phyloP scores from a whole-genome alignment of 495 filamentous ascomycete genomes.

The Acidomyces sp. region DNA sequence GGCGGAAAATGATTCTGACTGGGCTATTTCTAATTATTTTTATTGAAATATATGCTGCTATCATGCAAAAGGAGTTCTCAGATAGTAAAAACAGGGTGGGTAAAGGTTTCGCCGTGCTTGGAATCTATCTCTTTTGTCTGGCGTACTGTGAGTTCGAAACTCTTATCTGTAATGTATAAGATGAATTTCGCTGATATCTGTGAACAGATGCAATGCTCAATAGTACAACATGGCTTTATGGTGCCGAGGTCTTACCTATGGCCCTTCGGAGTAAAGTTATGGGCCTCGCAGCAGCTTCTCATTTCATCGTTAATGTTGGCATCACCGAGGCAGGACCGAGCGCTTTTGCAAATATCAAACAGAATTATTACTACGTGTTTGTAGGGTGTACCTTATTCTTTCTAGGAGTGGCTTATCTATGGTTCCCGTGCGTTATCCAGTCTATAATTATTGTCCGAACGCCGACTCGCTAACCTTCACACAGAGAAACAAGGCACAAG shows the following conservation, averaged over 20 bases:
- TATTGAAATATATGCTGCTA: slow-evolving; percentile 45
- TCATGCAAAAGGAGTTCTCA: slow-evolving; percentile 46
- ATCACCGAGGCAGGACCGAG: slow-evolving; percentile 46
- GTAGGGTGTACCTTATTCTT: slow-evolving; percentile 40
- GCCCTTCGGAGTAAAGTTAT: slow-evolving; percentile 45
- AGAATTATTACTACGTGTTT: slow-evolving; percentile 52
- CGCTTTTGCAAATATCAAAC: slow-evolving; percentile 43
- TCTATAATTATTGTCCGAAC: too few relatives aligned
- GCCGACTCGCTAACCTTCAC: too few relatives aligned
- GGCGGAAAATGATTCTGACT: slow-evolving; percentile 46
- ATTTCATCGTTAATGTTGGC: slow-evolving; percentile 47
- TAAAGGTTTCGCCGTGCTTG: slow-evolving; percentile 48
- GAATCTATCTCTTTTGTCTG: slow-evolving; percentile 47
- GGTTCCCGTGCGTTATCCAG: slow-evolving; percentile 43
- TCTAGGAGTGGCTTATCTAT: slow-evolving; percentile 39
- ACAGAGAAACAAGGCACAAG: slow-evolving; percentile 40
- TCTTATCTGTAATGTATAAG: background rate
- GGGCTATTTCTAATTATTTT: slow-evolving; percentile 39
- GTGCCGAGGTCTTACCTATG: slow-evolving; percentile 45
- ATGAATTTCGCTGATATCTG: slow-evolving; percentile 7
- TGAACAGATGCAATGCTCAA: slow-evolving; percentile 42
- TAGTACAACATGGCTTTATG: slow-evolving; percentile 49
- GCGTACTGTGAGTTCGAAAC: slow-evolving; percentile 37
- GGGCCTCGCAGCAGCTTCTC: slow-evolving; percentile 43
- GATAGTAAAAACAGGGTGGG: slow-evolving; percentile 41